These are phyloP conservation scores for Thermoascus crustaceus DNA, from an alignment of 2,329 filamentous ascomycete genomes.

Conservation along the genomic window DNA sequence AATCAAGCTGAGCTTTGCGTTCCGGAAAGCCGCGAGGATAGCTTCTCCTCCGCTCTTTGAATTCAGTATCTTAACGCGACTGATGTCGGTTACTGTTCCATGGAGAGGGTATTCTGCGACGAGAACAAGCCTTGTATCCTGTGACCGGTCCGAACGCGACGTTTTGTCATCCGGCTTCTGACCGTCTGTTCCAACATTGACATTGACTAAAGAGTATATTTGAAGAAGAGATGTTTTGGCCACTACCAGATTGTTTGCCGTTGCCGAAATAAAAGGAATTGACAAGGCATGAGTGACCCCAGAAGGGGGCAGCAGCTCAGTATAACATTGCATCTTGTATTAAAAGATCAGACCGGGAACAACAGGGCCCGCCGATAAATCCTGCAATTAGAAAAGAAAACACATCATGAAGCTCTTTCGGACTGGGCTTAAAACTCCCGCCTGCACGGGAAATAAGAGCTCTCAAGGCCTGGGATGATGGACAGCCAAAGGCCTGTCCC, in stretches of 20 bases:
- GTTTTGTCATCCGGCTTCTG: slow-evolving; percentile 39
- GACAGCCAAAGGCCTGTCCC: not conserved
- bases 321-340: slow-evolving; percentile 82
- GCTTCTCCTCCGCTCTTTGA: slow-evolving; percentile 76
- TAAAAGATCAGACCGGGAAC: not conserved
- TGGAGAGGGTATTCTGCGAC: slow-evolving; percentile 75
- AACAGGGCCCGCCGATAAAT: not conserved
- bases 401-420: too few species aligned
- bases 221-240: slow-evolving; percentile 90
- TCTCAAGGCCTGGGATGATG: not conserved
- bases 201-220: slow-evolving; percentile 67
- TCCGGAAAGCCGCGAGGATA: slow-evolving; percentile 73
- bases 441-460: too few species aligned
- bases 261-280: slow-evolving; percentile 66
- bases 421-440: too few species aligned
- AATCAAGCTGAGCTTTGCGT: slow-evolving; percentile 85
- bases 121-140: slow-evolving; percentile 70
- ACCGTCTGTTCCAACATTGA: slow-evolving; percentile 41
- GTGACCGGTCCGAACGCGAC: slow-evolving; percentile 54
- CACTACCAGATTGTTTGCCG: slow-evolving; percentile 77
- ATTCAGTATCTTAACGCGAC: slow-evolving; percentile 62
- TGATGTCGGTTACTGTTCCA: slow-evolving; percentile 76
- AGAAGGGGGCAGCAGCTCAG: slow-evolving; percentile 87
- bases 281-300: slow-evolving; percentile 83
- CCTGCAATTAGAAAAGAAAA: not conserved